phyloP scores from a whole-genome alignment of 2,329 filamentous ascomycete genomes.

The Fusarium sp. region DNA sequence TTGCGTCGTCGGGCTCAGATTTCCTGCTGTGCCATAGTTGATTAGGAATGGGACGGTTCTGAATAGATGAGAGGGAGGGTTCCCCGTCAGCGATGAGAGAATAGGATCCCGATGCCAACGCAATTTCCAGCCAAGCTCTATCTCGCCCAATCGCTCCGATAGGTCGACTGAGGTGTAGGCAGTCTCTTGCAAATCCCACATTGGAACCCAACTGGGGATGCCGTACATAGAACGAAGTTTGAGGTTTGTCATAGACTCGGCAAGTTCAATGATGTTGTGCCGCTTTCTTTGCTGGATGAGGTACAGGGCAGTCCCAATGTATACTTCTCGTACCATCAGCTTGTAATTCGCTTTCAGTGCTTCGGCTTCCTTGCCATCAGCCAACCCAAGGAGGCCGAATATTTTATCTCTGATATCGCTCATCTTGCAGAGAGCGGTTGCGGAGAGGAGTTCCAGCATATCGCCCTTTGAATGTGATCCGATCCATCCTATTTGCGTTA shows the following conservation, averaged over 20 bases:
- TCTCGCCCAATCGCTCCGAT: neutral
- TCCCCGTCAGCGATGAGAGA: neutral
- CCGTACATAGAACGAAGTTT: constrained; percentile 13
- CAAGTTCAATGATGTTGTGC: constrained; percentile 3
- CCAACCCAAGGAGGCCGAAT: constrained; percentile 24
- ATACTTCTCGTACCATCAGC: constrained; percentile 28
- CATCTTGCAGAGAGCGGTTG: constrained; percentile 14
- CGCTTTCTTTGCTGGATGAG: neutral
- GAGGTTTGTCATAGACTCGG: neutral
- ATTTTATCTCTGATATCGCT: constrained; percentile 26
- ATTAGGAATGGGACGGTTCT: neutral
- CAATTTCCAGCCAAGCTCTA: neutral
- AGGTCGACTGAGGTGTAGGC: neutral
- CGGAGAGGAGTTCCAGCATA: constrained; percentile 5
- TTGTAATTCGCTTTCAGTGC: constrained; percentile 17
- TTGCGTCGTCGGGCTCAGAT: neutral
- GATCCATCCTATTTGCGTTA: constrained; percentile 6
- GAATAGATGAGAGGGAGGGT: neutral
- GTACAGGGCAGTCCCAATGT: constrained; percentile 25
- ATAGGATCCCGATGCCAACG: neutral
- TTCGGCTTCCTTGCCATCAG: neutral
- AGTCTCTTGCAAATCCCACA: constrained; percentile 19
- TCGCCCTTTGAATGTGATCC: neutral
- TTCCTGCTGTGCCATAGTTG: neutral
- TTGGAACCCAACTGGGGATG: constrained; percentile 28